phyloP scores from a whole-genome alignment of 805 yeast species.

The Millerozyma miso region DNA sequence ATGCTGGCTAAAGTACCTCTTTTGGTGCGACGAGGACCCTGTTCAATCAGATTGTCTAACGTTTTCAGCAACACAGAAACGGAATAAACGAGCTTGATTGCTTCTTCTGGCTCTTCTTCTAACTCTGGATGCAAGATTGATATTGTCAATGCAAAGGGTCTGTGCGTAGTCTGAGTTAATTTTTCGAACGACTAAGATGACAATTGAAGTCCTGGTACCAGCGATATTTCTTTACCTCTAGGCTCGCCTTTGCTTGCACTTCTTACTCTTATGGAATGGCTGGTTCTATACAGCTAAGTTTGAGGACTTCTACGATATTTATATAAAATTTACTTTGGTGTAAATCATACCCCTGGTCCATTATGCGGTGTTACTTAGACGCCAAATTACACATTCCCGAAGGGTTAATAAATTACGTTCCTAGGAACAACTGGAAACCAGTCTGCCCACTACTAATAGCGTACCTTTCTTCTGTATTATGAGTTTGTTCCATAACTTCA shows the following conservation, averaged over 20 bases:
- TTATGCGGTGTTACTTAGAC: background rate
- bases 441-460: too few species aligned
- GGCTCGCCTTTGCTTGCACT: too few species aligned
- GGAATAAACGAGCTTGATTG: background rate
- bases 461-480: background rate
- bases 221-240: too few species aligned
- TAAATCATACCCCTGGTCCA: background rate
- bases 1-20: background rate
- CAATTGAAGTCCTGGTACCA: background rate
- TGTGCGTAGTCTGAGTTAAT: too few species aligned
- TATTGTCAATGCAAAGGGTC: too few species aligned
- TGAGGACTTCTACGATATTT: background rate
- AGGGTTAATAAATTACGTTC: background rate
- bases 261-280: background rate
- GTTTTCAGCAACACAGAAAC: background rate
- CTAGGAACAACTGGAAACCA: background rate
- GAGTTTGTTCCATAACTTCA: background rate
- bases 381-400: background rate
- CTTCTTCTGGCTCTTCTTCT: background rate
- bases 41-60: background rate
- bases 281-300: background rate
- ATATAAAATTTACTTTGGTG: background rate
- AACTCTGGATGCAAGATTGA: too few species aligned
- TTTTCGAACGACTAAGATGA: background rate
- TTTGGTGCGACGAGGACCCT: background rate